Conservation (phyloP, 2,329 filamentous ascomycete species). For the Alternaria alternata region DNA sequence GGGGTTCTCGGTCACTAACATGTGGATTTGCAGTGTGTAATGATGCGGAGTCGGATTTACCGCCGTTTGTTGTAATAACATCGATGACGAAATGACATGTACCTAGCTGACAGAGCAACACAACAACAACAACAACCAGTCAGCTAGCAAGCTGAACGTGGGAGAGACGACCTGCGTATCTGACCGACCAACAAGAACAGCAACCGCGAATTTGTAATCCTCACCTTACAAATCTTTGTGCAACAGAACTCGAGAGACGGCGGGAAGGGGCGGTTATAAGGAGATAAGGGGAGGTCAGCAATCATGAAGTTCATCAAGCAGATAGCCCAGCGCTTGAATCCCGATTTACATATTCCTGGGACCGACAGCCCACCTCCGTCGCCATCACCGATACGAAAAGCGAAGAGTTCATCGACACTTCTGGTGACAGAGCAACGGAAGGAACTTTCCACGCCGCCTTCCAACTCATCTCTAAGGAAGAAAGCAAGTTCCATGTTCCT, state of each 20-base stretch:
- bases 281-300: not conserved
- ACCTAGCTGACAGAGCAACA: slow-evolving; percentile 2
- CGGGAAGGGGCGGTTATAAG: not conserved
- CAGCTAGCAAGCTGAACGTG: not conserved
- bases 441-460: not conserved
- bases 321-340: slow-evolving; percentile 11
- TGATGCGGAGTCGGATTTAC: not conserved
- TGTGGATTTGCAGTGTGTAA: not conserved
- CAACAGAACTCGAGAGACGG: not conserved
- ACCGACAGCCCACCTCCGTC: not conserved
- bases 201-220: not conserved
- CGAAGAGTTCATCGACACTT: not conserved
- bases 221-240: not conserved
- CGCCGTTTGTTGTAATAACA: not conserved
- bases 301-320: slow-evolving; percentile 16
- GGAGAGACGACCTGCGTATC: not conserved
- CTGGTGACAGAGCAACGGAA: not conserved
- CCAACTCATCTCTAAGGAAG: not conserved
- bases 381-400: not conserved
- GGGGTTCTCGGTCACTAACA: not conserved
- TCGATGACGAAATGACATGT: slow-evolving; percentile 4
- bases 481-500: slow-evolving; percentile 4
- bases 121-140: not conserved
- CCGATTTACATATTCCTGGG: slow-evolving; percentile 12
- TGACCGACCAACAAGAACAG: not conserved